These are phyloP conservation scores for Platanus orientalis DNA, from an alignment of 164 flowering plant species.

Conservation along the genomic window DNA sequence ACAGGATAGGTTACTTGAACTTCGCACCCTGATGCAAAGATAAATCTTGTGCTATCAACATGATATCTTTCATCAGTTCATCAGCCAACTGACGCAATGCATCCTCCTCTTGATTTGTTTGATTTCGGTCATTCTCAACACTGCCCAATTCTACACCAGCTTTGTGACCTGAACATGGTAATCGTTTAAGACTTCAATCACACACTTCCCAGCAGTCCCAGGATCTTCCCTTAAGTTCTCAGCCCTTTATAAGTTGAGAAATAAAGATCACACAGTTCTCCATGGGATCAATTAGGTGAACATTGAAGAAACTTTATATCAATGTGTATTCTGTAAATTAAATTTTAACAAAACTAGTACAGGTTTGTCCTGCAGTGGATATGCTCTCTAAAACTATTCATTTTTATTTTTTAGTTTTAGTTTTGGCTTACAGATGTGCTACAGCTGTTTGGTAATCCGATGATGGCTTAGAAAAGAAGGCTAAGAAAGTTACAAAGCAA, in stretches of 20 bases:
- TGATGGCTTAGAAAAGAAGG: too few relatives aligned
- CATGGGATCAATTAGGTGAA: too few relatives aligned
- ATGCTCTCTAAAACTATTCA: too few relatives aligned
- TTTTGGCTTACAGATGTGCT: too few relatives aligned
- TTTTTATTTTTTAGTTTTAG: too few relatives aligned
- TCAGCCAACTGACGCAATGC: slow-evolving; percentile 63
- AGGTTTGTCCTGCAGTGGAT: too few relatives aligned
- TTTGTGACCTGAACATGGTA: slow-evolving; percentile 49
- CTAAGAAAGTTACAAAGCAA: too few relatives aligned
- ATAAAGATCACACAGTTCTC: slow-evolving; percentile 51
- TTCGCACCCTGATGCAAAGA: slow-evolving; percentile 12
- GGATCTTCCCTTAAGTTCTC: slow-evolving; percentile 67
- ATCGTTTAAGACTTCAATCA: slow-evolving; percentile 69
- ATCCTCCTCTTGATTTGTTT: slow-evolving; percentile 60
- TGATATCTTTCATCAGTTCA: slow-evolving; percentile 62
- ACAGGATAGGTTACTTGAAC: background rate
- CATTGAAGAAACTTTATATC: too few relatives aligned
- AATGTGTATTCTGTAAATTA: too few relatives aligned
- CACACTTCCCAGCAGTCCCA: slow-evolving; percentile 48
- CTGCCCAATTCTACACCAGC: slow-evolving; percentile 24
- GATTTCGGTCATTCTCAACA: slow-evolving; percentile 39
- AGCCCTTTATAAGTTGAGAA: slow-evolving; percentile 46
- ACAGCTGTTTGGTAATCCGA: too few relatives aligned
- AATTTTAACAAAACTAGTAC: too few relatives aligned
- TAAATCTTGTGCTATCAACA: slow-evolving; percentile 55